Percentiles rank a stretch among this genome's conserved stretches.
phyloP scores from a whole-genome alignment of 257 asterid genomes.

The Petrea volubilis region DNA sequence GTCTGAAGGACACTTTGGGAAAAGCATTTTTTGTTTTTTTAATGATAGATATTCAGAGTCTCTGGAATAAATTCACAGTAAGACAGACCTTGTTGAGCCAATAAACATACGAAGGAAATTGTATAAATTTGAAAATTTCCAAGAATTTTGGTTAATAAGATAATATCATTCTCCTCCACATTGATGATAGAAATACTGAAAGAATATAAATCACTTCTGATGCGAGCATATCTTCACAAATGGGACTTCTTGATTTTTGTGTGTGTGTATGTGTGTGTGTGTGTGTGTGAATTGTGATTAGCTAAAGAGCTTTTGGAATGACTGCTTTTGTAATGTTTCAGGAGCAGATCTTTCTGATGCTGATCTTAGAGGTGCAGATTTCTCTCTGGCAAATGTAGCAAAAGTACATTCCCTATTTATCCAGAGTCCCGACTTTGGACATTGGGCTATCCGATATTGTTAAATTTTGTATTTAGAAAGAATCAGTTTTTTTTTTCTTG shows the following conservation, averaged over 20 bases:
- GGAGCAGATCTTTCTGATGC: conserved; percentile 98
- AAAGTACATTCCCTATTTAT: conserved; percentile 49
- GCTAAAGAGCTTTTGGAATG: too few relatives aligned
- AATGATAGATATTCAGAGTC: neutral
- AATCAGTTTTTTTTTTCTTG: neutral
- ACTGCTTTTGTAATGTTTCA: conserved; percentile 35
- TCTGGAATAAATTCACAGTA: neutral
- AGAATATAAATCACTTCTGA: neutral
- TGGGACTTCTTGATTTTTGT: neutral
- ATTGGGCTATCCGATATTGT: neutral
- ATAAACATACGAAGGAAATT: neutral
- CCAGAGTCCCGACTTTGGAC: neutral
- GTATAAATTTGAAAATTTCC: neutral
- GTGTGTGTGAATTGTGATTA: too few relatives aligned
- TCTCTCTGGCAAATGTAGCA: conserved; percentile 86
- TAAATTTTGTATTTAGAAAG: neutral
- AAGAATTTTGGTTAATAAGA: neutral
- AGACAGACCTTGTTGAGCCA: neutral
- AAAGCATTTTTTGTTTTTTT: neutral
- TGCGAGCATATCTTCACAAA: too few relatives aligned
- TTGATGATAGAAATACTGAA: neutral
- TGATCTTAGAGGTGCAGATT: conserved; percentile 96
- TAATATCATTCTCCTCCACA: neutral
- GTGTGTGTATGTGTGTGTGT: too few relatives aligned
- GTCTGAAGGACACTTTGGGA: neutral